A percentile compares a stretch with the other conserved stretches of the same genome.
Conservation (phyloP, 306 rosid genomes). For the Trichosanthes truncata region DNA sequence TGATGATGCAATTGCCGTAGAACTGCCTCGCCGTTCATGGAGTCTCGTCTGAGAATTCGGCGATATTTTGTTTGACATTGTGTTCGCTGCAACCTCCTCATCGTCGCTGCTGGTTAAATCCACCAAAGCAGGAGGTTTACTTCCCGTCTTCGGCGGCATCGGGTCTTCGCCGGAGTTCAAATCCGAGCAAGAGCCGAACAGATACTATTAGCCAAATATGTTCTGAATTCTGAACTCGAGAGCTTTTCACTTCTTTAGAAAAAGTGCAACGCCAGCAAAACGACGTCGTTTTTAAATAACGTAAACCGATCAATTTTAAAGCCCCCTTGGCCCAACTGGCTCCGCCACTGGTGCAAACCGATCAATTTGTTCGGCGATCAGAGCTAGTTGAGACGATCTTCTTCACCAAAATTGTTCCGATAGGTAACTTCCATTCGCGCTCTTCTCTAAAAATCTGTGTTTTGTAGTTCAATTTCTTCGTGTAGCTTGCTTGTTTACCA, state of each 20-base stretch:
- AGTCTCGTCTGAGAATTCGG: background rate
- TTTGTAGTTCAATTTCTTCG: background rate
- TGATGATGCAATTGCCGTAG: background rate
- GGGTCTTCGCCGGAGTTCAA: background rate
- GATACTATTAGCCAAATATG: background rate
- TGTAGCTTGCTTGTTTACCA: background rate
- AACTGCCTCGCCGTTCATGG: conserved; percentile 13
- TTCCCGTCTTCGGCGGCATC: conserved; percentile 20
- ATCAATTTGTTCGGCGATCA: background rate
- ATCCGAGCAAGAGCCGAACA: background rate
- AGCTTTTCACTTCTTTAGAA: background rate
- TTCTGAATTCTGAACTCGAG: background rate
- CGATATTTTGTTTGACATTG: background rate
- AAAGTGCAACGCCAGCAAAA: background rate
- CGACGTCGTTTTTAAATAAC: background rate
- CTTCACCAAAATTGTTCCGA: background rate
- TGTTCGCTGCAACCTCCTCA: conserved; percentile 17
- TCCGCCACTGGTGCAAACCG: background rate
- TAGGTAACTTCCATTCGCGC: background rate
- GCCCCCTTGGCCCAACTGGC: background rate
- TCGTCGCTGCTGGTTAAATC: conserved; percentile 30
- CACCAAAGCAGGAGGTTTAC: conserved; percentile 9
- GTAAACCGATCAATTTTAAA: background rate
- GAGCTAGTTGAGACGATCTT: background rate
- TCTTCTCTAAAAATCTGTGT: background rate